Conservation (phyloP, 352 stramenopile species). For the Globisporangium carolinianum region DNA sequence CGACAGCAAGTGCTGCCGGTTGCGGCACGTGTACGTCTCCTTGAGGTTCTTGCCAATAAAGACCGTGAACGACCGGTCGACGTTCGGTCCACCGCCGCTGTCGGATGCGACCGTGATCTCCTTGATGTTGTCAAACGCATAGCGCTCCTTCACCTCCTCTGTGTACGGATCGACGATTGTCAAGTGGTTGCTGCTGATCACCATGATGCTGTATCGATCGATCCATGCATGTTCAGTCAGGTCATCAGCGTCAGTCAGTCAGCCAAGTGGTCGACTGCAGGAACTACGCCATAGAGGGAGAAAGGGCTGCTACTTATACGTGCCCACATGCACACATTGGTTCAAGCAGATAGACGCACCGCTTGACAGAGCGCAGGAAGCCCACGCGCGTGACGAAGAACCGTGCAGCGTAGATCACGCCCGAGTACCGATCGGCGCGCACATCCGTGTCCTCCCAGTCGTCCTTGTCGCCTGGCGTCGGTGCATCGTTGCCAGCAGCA, state of each 20-base stretch:
- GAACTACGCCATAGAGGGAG: too few species aligned
- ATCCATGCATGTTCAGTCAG: not conserved
- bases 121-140: constrained; percentile 85
- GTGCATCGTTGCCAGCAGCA: constrained; percentile 7
- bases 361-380: constrained; percentile 70
- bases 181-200: constrained; percentile 73
- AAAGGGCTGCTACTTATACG: too few species aligned
- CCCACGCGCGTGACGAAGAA: constrained; percentile 84
- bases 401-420: constrained; percentile 76
- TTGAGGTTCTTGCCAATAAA: constrained; percentile 83
- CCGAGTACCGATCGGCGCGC: constrained; percentile 61
- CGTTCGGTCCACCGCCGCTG: constrained; percentile 47
- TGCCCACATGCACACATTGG: not conserved
- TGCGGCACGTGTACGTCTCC: constrained; percentile 82
- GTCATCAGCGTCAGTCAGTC: constrained; percentile 1
- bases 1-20: constrained; percentile 76
- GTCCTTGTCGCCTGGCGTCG: constrained; percentile 21
- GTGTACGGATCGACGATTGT: constrained; percentile 82
- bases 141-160: constrained; percentile 82
- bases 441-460: constrained; percentile 37
- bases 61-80: constrained; percentile 72
- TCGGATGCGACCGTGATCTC: constrained; percentile 79
- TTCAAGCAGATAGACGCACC: constrained; percentile 17
- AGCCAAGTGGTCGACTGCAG: not conserved
- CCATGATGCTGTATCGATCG: constrained; percentile 43